These are phyloP conservation scores for Aspergillus ochraceus DNA, from an alignment of 2,329 filamentous ascomycete species.

Conservation along the genomic window DNA sequence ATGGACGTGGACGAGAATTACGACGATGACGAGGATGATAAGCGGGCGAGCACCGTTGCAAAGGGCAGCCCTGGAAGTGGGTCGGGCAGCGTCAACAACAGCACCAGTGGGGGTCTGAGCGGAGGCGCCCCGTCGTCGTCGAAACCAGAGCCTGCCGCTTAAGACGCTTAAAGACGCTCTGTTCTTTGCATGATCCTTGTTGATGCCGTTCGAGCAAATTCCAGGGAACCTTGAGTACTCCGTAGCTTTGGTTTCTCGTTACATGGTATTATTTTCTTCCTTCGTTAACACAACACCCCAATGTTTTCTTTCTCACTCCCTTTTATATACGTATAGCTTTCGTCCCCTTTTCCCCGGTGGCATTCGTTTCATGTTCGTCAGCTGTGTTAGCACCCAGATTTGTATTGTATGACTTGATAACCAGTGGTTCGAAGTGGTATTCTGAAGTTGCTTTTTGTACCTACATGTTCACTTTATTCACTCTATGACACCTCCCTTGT, in stretches of 20 bases:
- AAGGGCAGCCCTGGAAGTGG: constrained; percentile 39
- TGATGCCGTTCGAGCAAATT: not conserved
- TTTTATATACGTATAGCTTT: constrained; percentile 8
- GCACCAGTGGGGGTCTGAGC: constrained; percentile 26
- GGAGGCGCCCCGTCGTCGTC: constrained; percentile 29
- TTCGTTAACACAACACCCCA: not conserved
- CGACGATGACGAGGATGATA: constrained; percentile 88
- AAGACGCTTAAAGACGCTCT: constrained; percentile 2
- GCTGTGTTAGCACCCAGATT: constrained; percentile 19
- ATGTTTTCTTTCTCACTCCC: not conserved
- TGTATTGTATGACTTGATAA: constrained; percentile 24
- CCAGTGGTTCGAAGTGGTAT: constrained; percentile 11
- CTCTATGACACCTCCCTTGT: not conserved
- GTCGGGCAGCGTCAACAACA: constrained; percentile 27
- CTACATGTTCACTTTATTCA: constrained; percentile 1
- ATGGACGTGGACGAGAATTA: constrained; percentile 99
- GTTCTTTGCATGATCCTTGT: too few species aligned
- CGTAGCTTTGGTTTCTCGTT: not conserved
- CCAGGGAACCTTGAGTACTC: too few species aligned
- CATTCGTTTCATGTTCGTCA: constrained; percentile 8
- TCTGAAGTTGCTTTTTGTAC: constrained; percentile 5
- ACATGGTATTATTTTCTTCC: not conserved
- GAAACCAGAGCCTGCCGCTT: constrained; percentile 33
- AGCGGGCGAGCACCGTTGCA: constrained; percentile 39
- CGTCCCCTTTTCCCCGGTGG: constrained; percentile 7